Conservation (phyloP, 305 asterid genomes). For the Fraxinus xanthoxyloides region DNA sequence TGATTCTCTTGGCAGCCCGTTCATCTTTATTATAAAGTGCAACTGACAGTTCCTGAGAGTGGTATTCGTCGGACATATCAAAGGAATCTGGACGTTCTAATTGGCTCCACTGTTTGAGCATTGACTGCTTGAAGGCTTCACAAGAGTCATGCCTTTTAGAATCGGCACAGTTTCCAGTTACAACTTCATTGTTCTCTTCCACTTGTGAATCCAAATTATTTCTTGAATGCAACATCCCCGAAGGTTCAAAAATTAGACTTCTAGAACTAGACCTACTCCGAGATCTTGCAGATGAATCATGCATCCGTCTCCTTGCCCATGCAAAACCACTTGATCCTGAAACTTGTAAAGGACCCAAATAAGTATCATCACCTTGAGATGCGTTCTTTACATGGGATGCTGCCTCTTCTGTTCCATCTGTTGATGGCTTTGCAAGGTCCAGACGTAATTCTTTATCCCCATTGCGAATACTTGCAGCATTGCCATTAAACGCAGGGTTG, state of each 20-base stretch:
- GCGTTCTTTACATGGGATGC: conserved; percentile 67
- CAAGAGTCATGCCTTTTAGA: conserved; percentile 50
- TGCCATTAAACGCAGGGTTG: conserved; percentile 34
- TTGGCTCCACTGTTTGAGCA: conserved; percentile 73
- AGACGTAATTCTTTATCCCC: conserved; percentile 39
- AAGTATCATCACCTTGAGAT: conserved; percentile 80
- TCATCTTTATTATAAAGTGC: conserved; percentile 70
- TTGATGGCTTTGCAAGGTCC: conserved; percentile 47
- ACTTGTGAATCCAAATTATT: conserved; percentile 47
- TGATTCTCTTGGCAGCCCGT: conserved; percentile 51
- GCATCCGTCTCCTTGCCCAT: conserved; percentile 75
- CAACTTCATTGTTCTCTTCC: conserved; percentile 46
- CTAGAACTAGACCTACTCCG: conserved; percentile 81
- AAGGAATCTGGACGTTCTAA: conserved; percentile 72
- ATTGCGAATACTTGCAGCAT: conserved; percentile 27
- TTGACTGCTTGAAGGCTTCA: conserved; percentile 43
- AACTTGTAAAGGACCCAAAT: conserved; percentile 78
- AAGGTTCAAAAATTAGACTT: conserved; percentile 73
- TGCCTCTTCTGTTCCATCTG: conserved; percentile 41
- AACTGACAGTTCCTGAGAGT: conserved; percentile 77
- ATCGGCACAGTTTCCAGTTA: conserved; percentile 32
- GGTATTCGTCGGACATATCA: conserved; percentile 75
- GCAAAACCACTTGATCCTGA: conserved; percentile 94
- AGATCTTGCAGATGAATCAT: conserved; percentile 65
- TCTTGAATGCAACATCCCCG: conserved; percentile 50